Evolutionary conservation across 2,329 filamentous ascomycete genomes (phyloP), one percentile per base, ranked within the genome.

Genomic region (Diaporthe citriasiana): DNA sequence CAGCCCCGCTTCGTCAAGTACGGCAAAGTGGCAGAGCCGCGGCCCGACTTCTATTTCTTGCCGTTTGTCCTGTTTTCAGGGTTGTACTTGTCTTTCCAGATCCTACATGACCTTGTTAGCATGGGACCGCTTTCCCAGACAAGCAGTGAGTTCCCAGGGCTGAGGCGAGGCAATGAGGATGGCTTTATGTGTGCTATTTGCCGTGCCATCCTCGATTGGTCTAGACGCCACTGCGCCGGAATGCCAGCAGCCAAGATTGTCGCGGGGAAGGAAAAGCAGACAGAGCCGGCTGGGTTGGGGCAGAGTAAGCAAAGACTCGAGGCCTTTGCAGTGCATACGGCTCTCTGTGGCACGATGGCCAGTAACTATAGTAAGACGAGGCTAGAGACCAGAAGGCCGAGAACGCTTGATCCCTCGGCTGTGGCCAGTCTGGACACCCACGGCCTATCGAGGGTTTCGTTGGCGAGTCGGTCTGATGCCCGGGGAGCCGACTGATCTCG

Each of bases 21-120:
- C 33, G 25, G 45, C 35, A 35, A 27, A 45, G 56, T 33, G 22
- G 56, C 30, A 22, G 53, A 47, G 35, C 17, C 9, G 22, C 17
- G 27, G 35, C 35, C 35, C 3, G 40, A 27, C 12, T 45, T 76
- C 75, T 83, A 82, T 77, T 87, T 85, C 81, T 88, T 85, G 77
- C 82, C 81, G 74, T 87, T 84, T 81, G 87, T 84, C 77, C 81
- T 81, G 75, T 82, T 84, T 69, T 79, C 84, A 45, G 89, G 87
- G 79, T 89, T 89, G 85, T 98, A 98, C 85, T 98, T 98, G 76
- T 97, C 95, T 83, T 98, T 98, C 95, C 96, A 98, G 81, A 98
- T 98, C 95, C 95, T 97, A 81, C n/a, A 40, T 9, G 30, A 35
- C 17, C 10, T 10, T 4, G 25, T 75, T 40, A 75, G 74, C 25